Evolutionary conservation across 257 asterid genomes (phyloP), one percentile per base, ranked within the genome.

Genomic region (Craterostigma plantagineum): DNA sequence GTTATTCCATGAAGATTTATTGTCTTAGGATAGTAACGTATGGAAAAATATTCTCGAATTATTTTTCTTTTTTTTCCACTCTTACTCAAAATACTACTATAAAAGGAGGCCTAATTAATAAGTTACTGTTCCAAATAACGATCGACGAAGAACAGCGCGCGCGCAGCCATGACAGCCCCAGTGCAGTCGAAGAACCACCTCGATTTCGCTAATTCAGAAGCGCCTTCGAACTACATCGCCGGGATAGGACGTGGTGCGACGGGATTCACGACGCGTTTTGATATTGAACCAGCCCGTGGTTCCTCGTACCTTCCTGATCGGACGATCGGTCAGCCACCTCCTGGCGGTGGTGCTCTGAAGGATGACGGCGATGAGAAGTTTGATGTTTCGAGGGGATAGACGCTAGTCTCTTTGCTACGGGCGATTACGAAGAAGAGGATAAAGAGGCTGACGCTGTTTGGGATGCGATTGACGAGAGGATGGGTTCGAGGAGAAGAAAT

Each of bases 221-320:
- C 87, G 1, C 92, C 92, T 7, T 62, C 87, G 9, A 81, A 81
- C 70, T 86, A 81, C 47, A 92, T 86, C 3, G 95, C 92, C 14
- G 95, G 97, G 12, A 48, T 86, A 15, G 96, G 96, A 11, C 96
- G 96, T 73, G 96, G 94, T 14, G 96, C 96, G 23, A 86, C 92
- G 7, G 96, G 96, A 0, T 86, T 86, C 67, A 86, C 96, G 0
- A 86, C 96, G 27, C 94, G 92, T 13, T 86, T 94, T 8, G 95
- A 81, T 78, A 86, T 78, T 18, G 97, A 94, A 4, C 94, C 97
- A 11, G 97, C 95, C 38, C 81, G 93, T 18, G 87, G 91, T 5
- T 92, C 95, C 0, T 94, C 97, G 0, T 94, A 86, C 42, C 59
- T 86, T 0, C 95, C 94, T 0, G 94, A 85, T 53, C n/a, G n/a